Conservation (phyloP, 164 flowering plant genomes). For the Liquidambar formosana region DNA sequence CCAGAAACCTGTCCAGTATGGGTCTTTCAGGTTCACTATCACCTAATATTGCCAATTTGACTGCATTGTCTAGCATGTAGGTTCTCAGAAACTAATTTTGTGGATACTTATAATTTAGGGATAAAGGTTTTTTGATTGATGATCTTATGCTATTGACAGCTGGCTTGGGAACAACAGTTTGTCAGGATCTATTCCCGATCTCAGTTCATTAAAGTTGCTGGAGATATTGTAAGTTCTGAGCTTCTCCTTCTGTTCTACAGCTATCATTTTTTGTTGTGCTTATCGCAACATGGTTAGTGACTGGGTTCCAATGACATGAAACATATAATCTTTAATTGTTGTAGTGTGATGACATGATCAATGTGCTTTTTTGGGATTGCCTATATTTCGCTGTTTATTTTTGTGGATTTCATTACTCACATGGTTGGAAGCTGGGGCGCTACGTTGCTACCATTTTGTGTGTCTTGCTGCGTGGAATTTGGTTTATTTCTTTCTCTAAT, state of each 20-base stretch:
- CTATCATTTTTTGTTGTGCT: neutral
- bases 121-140: conserved; percentile 3
- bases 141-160: conserved; percentile 41
- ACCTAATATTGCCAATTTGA: conserved; percentile 60
- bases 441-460: neutral
- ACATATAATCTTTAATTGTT: neutral
- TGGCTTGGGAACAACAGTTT: conserved; percentile 73
- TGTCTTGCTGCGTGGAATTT: neutral
- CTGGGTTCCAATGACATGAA: neutral
- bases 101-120: conserved; percentile 1
- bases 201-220: conserved; percentile 56
- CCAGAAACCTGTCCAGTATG: conserved; percentile 80
- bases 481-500: neutral
- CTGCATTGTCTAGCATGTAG: conserved; percentile 71
- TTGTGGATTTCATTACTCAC: neutral
- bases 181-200: conserved; percentile 78
- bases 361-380: no score
- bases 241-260: neutral
- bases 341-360: neutral
- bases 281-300: no score
- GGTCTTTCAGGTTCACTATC: conserved; percentile 78
- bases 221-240: conserved; percentile 62
- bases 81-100: conserved; percentile 15
- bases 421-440: conserved; percentile 10
- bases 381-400: neutral